These are phyloP conservation scores for Aspergillus egyptiacus DNA, from an alignment of 495 filamentous ascomycete genomes.

Conservation along the genomic window DNA sequence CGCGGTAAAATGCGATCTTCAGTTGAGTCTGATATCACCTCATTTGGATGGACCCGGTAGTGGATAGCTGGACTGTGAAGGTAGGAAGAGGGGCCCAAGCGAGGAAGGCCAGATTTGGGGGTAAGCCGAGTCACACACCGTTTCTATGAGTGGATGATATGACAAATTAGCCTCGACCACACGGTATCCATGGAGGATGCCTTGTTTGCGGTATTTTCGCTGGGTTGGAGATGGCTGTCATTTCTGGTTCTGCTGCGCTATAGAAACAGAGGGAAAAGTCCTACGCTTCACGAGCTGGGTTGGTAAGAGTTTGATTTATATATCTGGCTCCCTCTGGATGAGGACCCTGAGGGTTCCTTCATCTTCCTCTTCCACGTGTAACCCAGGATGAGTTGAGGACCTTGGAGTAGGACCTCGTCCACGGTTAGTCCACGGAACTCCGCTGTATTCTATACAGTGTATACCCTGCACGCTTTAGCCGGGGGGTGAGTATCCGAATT, in stretches of 20 bases:
- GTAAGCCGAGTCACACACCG: neutral
- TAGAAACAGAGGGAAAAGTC: neutral
- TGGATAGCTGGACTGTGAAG: neutral
- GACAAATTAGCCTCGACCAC: neutral
- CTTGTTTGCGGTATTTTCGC: neutral
- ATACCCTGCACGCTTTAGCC: too few species aligned
- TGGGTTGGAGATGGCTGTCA: neutral
- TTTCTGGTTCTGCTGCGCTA: neutral
- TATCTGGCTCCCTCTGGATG: neutral
- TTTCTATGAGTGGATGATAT: conserved; percentile 2
- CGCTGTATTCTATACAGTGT: too few species aligned
- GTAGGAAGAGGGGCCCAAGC: conserved; percentile 5
- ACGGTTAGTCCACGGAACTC: too few species aligned
- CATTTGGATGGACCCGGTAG: neutral
- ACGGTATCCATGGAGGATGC: too few species aligned
- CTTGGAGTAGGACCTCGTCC: neutral
- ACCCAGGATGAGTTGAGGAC: neutral
- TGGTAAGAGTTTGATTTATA: too few species aligned
- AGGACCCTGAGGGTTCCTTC: conserved; percentile 8
- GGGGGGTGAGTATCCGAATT: too few species aligned
- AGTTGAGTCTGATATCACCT: neutral
- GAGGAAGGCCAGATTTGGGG: neutral
- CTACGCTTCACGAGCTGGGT: too few species aligned
- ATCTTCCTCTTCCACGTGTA: neutral
- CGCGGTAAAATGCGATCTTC: neutral